phyloP scores from a whole-genome alignment of 1,139 yeast species.

The Kluyveromyces marxianus region DNA sequence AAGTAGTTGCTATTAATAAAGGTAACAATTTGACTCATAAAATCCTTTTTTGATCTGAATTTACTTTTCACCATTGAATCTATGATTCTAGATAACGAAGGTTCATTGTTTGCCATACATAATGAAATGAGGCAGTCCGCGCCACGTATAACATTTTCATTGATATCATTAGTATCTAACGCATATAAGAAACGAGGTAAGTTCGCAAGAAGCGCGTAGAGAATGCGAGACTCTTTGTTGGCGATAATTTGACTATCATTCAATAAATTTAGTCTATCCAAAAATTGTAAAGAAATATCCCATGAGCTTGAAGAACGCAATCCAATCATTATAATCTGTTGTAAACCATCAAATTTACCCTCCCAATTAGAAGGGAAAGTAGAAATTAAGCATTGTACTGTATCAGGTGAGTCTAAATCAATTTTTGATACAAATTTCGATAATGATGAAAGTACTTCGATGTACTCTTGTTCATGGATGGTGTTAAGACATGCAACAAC shows the following conservation, averaged over 20 bases:
- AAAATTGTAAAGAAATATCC: slow-evolving; percentile 66
- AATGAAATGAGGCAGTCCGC: slow-evolving; percentile 51
- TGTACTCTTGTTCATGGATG: slow-evolving; percentile 85
- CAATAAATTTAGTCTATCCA: slow-evolving; percentile 63
- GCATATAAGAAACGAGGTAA: slow-evolving; percentile 82
- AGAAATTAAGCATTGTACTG: slow-evolving; percentile 72
- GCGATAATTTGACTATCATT: slow-evolving; percentile 76
- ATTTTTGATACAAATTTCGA: slow-evolving; percentile 80
- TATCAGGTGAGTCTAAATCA: slow-evolving; percentile 78
- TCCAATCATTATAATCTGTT: slow-evolving; percentile 71
- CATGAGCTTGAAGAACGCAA: slow-evolving; percentile 73
- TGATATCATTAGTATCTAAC: slow-evolving; percentile 47
- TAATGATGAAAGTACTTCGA: slow-evolving; percentile 75
- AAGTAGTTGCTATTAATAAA: slow-evolving; percentile 62
- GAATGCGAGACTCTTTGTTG: slow-evolving; percentile 56
- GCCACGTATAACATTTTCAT: slow-evolving; percentile 48
- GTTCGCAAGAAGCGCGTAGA: slow-evolving; percentile 68
- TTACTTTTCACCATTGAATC: slow-evolving; percentile 69
- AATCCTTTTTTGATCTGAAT: slow-evolving; percentile 84
- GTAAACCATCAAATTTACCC: slow-evolving; percentile 85
- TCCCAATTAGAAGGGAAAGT: slow-evolving; percentile 97
- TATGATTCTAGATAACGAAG: slow-evolving; percentile 63
- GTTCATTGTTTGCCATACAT: slow-evolving; percentile 52
- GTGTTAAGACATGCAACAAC: slow-evolving; percentile 88
- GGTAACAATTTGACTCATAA: slow-evolving; percentile 69